Evolutionary conservation across 2,329 filamentous ascomycete genomes (phyloP), one percentile per base, ranked within the genome.

Genomic region (Beauveria australis): DNA sequence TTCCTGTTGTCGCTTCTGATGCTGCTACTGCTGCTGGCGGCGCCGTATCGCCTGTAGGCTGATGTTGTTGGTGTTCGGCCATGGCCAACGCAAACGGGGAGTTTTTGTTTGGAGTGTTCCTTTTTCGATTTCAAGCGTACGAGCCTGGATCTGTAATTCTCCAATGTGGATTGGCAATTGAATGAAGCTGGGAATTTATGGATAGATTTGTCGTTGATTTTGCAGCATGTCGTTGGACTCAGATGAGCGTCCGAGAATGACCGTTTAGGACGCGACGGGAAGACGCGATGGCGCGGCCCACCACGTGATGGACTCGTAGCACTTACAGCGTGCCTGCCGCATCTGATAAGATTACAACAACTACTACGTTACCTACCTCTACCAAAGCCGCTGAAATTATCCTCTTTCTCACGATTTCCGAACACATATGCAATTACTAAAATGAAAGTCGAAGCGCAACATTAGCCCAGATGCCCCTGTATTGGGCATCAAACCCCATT

Each of bases 261-360:
- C 22, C 12, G 19, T 52, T 59, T 24, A 10, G 52, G 56, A 59
- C 56, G 56, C 56, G 56, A 59, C 56, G 10, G 48, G 48, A 14
- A 59, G 56, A 53, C 56, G 56, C 56, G 47, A 44, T 52, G 24
- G 26, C 19, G 55, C 40, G 37, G 19, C 37, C 56, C 56, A 53
- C 56, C 56, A 59, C 56, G 56, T 59, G 56, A 59, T 59, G 40
- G 47, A 46, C n/a, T 33, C 14, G 33, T 6, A 28, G 47, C 22
- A 26, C 24, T 30, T 28, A 18, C 26, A 14, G 14, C 47, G 9
- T 49, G 47, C 24, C 14, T 18, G 19, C 14, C 4, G 3, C 30
- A 33, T 33, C 30, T 33, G 40, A 43, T 43, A n/a, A 43, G 40
- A n/a, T 8, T 18, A 43, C 16, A 9, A 43, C 16, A 43, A 16